Base-by-base conservation (phyloP, 2,329 filamentous ascomycete genomes). In the Ilyonectria sp. region DNA sequence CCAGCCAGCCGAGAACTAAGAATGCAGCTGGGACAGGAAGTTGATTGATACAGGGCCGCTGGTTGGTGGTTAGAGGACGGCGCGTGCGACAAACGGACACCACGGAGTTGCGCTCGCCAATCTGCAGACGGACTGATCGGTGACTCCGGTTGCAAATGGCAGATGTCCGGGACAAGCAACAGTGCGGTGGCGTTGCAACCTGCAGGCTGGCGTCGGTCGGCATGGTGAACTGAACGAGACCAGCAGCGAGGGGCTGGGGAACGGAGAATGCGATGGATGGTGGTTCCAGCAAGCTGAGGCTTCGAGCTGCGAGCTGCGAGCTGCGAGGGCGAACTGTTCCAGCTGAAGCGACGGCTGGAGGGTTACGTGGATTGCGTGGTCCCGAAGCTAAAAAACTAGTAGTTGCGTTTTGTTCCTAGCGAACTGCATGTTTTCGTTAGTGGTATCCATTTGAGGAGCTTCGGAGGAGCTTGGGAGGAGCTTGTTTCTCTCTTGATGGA, bases 261-360 rank as follows among this genome's bases (percentile, higher is more conserved):
- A 19, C 10, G 9, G 43, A 35, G 10, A 13, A 29, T 57, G 50
- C 15, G 44, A 35, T 56, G 29, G 44, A 35, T 56, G 29, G n/a
- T 46, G n/a, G 46, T 57, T 33, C 46, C 61, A 19, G 19, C 61
- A 23, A 54, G 37, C 19, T 33, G 47, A 46, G 49, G 55, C 62
- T 54, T 49, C 13, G 40, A 9, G 43, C n/a, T 21, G 31, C 33
- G 40, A 49, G 62, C n/a, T n/a, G n/a, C 13, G 40, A 9, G 43
- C n/a, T 21, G 31, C 33, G 40, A 49, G 62, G 19, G 40, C 26
- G 31, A 60, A 60, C 40, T 13, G 43, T 26, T 35, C 56, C 56
- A 65, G 63, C 63, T 60, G 63, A 65, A 65, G 35, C 17, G 31
- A 43, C 55, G 44, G 21, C 53, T 21, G 37, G 54, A 26, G 33